These are phyloP conservation scores for Pyrrhoderma lamaoense DNA, from an alignment of 1,284 basidiomycete genomes.

Conservation along the genomic window DNA sequence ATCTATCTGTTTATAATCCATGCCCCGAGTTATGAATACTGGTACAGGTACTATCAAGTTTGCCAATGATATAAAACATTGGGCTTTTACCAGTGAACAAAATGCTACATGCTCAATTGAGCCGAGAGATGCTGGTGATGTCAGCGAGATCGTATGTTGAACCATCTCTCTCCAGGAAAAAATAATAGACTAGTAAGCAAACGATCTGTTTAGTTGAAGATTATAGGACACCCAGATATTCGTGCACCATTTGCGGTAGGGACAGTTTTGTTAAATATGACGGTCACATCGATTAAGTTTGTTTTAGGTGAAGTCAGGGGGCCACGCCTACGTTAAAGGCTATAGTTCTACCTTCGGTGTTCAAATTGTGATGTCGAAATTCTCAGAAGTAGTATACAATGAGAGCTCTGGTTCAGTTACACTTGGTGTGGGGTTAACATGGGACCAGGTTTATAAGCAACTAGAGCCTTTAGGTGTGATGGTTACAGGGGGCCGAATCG, in stretches of 20 bases:
- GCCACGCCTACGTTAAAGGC: constrained; percentile 22
- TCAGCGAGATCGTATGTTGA: constrained; percentile 13
- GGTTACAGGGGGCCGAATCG: constrained; percentile 22
- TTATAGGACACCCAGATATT: constrained; percentile 5
- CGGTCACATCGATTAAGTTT: neutral
- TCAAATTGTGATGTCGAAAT: constrained; percentile 22
- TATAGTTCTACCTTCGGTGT: constrained; percentile 24
- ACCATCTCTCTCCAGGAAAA: neutral
- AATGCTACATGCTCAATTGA: constrained; percentile 17
- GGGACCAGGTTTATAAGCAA: constrained; percentile 23
- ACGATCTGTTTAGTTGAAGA: neutral
- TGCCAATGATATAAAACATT: constrained; percentile 12
- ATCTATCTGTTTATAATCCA: neutral
- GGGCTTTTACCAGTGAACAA: constrained; percentile 10
- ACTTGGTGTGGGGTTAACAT: constrained; percentile 21
- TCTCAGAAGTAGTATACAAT: constrained; percentile 18
- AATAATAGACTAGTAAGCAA: neutral
- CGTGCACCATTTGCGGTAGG: constrained; percentile 18
- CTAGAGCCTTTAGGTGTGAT: constrained; percentile 19
- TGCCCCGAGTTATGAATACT: neutral
- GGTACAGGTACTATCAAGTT: constrained; percentile 15
- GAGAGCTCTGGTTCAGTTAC: constrained; percentile 11
- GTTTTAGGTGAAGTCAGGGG: constrained; percentile 21
- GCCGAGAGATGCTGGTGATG: constrained; percentile 9
- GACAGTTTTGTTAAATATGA: neutral